These are phyloP conservation scores for Solanum rostratum DNA, from an alignment of 257 asterid species.

Conservation along the genomic window DNA sequence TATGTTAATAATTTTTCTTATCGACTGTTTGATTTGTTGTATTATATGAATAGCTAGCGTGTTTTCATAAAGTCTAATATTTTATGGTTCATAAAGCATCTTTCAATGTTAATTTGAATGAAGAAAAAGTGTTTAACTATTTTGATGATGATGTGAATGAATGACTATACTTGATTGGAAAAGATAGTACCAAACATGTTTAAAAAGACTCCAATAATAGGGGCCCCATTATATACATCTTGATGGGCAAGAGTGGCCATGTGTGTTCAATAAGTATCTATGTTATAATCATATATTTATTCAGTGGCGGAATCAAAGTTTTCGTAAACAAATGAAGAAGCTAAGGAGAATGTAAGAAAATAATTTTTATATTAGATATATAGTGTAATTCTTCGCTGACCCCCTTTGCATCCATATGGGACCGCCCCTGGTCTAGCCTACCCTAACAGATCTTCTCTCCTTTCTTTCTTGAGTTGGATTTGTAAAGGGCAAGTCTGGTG, in stretches of 20 bases:
- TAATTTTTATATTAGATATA: accelerated
- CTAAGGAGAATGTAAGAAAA: not conserved
- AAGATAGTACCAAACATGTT: not conserved
- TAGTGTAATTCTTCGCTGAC: not conserved
- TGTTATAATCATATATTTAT: not conserved
- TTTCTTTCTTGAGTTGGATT: not conserved
- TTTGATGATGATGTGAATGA: not conserved
- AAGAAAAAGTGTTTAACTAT: not conserved
- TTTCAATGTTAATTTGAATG: not conserved
- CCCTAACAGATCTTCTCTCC: not conserved
- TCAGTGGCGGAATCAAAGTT: not conserved
- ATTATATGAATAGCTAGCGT: too few relatives aligned
- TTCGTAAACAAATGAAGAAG: not conserved
- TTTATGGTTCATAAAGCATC: not conserved
- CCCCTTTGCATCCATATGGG: not conserved
- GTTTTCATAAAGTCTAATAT: too few relatives aligned
- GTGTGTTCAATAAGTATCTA: not conserved
- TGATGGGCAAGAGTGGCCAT: not conserved
- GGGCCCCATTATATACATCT: not conserved
- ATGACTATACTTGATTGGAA: not conserved
- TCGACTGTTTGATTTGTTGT: not conserved
- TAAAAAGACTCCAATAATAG: not conserved
- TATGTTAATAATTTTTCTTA: not conserved
- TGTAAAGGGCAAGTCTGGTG: too few relatives aligned
- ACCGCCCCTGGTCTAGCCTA: not conserved